These are phyloP conservation scores for Puccinia coronata DNA, from an alignment of 1,284 basidiomycete species.

Conservation along the genomic window DNA sequence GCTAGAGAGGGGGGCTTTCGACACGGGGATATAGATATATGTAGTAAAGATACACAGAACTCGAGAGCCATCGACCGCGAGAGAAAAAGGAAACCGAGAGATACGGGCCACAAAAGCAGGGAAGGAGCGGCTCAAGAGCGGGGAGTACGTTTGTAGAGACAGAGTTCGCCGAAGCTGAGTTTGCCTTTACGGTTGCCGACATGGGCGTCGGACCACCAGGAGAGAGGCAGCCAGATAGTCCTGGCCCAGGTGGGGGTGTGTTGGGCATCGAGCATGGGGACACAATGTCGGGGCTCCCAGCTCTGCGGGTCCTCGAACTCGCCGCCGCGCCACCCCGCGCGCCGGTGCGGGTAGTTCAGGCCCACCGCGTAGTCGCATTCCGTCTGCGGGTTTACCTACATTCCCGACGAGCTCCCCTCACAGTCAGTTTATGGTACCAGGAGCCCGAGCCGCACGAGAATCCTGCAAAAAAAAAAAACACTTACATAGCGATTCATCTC, in stretches of 20 bases:
- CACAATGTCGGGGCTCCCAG: slow-evolving; percentile 24
- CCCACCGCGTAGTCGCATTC: slow-evolving; percentile 83
- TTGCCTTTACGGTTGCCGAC: background rate
- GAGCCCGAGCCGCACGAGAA: no score
- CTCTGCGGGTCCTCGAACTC: background rate
- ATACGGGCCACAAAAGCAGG: background rate
- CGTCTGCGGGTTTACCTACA: slow-evolving; percentile 67
- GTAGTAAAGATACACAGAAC: no score
- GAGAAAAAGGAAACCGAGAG: background rate
- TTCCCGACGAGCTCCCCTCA: no score
- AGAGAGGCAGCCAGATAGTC: slow-evolving; percentile 20
- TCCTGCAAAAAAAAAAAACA: no score
- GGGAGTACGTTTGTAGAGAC: slow-evolving; percentile 12
- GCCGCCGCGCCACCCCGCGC: slow-evolving; percentile 52
- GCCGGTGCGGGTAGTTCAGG: slow-evolving; percentile 74
- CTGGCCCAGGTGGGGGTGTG: background rate
- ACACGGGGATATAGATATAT: no score
- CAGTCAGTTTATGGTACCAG: no score
- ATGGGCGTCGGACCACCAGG: slow-evolving; percentile 23
- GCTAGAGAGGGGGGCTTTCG: no score
- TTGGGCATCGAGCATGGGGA: slow-evolving; percentile 14
- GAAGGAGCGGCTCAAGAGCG: background rate
- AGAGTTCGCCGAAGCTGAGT: slow-evolving; percentile 21
- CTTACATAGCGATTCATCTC: slow-evolving; percentile 78
- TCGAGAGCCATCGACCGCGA: no score